Evolutionary conservation across 1,284 basidiomycete genomes (phyloP).

Genomic region (Cerioporus squamosus): DNA sequence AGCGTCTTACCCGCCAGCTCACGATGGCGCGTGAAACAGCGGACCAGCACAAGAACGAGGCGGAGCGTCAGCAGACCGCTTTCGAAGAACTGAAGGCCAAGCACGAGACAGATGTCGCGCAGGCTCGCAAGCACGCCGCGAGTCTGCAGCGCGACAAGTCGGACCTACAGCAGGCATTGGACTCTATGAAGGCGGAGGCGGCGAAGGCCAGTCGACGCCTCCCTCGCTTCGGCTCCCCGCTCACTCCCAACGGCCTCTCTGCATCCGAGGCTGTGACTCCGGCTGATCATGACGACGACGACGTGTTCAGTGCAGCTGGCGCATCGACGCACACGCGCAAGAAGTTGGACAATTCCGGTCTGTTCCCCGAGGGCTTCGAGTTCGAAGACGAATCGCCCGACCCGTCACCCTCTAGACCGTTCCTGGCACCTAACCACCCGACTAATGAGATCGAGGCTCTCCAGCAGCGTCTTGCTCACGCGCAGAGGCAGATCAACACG

Average conservation of each 20-base stretch:
- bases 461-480: conserved; percentile 79
- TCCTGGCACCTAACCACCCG: conserved; percentile 72
- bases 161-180: conserved; percentile 85
- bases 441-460: conserved; percentile 80
- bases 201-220: conserved; percentile 62
- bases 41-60: conserved; percentile 88
- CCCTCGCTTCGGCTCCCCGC: conserved; percentile 68
- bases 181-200: conserved; percentile 73
- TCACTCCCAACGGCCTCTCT: conserved; percentile 61
- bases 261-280: conserved; percentile 60
- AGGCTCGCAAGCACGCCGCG: conserved; percentile 86
- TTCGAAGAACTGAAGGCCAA: conserved; percentile 83
- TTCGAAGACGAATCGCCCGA: conserved; percentile 60
- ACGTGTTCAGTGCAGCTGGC: conserved; percentile 68
- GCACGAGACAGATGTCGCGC: conserved; percentile 93
- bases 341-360: conserved; percentile 55
- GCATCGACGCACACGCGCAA: conserved; percentile 66
- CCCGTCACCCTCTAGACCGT: conserved; percentile 61
- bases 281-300: conserved; percentile 63
- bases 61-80: conserved; percentile 72
- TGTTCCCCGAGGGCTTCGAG: conserved; percentile 59
- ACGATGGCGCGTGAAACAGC: conserved; percentile 75
- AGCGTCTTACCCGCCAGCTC: conserved; percentile 79
- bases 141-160: conserved; percentile 90
- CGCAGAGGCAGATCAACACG: conserved; percentile 80